Base-by-base conservation (phyloP, 148 eudicot species). In the Rhododendron williamsianum region DNA sequence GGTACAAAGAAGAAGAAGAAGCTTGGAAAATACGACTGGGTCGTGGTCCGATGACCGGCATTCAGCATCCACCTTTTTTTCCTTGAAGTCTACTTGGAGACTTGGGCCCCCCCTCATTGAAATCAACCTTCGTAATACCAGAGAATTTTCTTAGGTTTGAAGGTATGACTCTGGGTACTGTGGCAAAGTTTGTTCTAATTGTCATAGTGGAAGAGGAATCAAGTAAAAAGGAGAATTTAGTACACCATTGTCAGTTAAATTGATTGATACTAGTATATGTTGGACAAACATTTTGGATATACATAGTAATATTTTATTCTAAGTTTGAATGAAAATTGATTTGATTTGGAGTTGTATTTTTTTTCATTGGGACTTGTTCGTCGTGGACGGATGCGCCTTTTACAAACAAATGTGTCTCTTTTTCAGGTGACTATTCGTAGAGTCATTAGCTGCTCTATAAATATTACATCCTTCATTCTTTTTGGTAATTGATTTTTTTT, bases 11-110 rank as follows among this genome's bases (percentile, higher is more conserved):
- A 15, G 21, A 82, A 80, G 79, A 85, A 82, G 83, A n/a, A 48
- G 43, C 23, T 21, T 38, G 38, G 85, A 87, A 81, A 9, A 36
- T 23, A 23, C 83, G 95, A 92, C 94, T 36, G 46, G 87, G 94
- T 93, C 96, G 46, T 82, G 84, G 85, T 84, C 88, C 86, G 13
- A 71, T n/a, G 84, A 11, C 18, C 27, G 6, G 4, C 58, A 9
- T 27, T 81, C 74, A 33, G 4, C 45, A 49, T 38, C 41, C 43
- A 41, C 67, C 27, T 49, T 81, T 63, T 67, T 25, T n/a, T 49
- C 60, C 78, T 35, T 76, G 43, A 83, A 85, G 91, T 89, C 91
- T 71, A 87, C 90, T 58, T 85, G 89, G 88, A 85, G 89, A 92
- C 88, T 51, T 38, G 35, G 85, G 2, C 88, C 87, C 82, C 12